phyloP scores from a whole-genome alignment of 2,329 filamentous ascomycete genomes.

The Lasiodiplodia gonubiensis region DNA sequence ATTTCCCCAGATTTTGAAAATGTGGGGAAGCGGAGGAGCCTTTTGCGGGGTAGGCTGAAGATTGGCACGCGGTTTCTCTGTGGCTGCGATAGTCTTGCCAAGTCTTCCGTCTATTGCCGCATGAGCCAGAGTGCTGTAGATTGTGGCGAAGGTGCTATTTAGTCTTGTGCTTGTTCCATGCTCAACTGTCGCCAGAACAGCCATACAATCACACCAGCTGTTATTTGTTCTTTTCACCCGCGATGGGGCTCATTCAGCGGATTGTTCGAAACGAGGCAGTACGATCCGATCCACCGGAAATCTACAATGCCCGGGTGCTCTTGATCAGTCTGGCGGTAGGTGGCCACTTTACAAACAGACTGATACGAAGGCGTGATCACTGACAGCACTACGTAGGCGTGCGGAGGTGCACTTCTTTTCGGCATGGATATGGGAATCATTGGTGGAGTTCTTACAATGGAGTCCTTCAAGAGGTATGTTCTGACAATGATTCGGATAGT shows the following conservation, averaged over 20 bases:
- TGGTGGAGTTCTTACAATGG: constrained; percentile 68
- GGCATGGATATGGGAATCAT: not conserved
- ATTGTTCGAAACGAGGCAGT: not conserved
- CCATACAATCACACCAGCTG: too few relatives aligned
- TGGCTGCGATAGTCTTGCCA: not conserved
- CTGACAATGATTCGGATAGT: constrained; percentile 22
- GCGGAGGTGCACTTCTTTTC: not conserved
- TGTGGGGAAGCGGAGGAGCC: not conserved
- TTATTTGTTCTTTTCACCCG: not conserved
- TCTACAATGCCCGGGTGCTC: not conserved
- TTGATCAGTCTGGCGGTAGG: not conserved
- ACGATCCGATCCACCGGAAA: not conserved
- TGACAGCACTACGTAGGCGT: not conserved
- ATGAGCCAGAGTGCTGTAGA: not conserved
- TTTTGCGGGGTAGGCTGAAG: not conserved
- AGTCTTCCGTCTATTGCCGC: not conserved
- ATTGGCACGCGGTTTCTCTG: not conserved
- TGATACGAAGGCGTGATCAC: not conserved
- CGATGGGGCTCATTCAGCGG: not conserved
- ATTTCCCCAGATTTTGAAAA: not conserved
- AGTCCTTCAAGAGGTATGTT: constrained; percentile 58
- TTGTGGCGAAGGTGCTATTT: not conserved
- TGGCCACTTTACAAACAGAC: not conserved
- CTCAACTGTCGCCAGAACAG: too few relatives aligned
- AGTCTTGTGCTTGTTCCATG: not conserved